Evolutionary conservation across 2,329 filamentous ascomycete species (phyloP).

Genomic region (Cladophialophora immunda): DNA sequence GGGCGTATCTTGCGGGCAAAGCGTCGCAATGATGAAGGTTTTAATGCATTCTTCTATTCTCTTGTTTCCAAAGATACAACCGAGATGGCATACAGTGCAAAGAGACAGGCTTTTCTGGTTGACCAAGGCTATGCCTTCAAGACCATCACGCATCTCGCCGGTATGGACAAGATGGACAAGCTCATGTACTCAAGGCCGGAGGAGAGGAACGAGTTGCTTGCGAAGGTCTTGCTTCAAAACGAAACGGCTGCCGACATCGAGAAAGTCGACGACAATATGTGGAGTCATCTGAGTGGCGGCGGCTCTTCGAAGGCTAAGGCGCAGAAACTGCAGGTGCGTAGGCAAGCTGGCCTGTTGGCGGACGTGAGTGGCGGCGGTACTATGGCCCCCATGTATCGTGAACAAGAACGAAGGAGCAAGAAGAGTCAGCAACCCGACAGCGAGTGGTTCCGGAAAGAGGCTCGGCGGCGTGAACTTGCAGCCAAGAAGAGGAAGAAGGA

Average conservation of each 20-base stretch:
- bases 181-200: constrained; percentile 80
- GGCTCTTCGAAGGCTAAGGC: constrained; percentile 25
- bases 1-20: constrained; percentile 95
- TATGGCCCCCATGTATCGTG: constrained; percentile 83
- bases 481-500: constrained; percentile 55
- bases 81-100: constrained; percentile 98
- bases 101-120: constrained; percentile 94
- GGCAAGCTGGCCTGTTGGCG: constrained; percentile 84
- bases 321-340: constrained; percentile 59
- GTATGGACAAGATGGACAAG: constrained; percentile 82
- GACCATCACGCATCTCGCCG: constrained; percentile 93
- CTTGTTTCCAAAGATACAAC: constrained; percentile 96
- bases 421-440: constrained; percentile 66
- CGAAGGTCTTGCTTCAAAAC: constrained; percentile 88
- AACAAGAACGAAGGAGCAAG: constrained; percentile 78
- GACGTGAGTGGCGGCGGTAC: constrained; percentile 91
- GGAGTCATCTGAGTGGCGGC: constrained; percentile 63
- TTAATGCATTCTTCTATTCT: constrained; percentile 99
- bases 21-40: constrained; percentile 94
- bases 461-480: constrained; percentile 67
- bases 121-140: constrained; percentile 99
- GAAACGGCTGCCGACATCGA: constrained; percentile 77
- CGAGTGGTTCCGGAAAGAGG: constrained; percentile 72
- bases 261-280: constrained; percentile 72
- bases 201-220: constrained; percentile 84